Conservation (phyloP, 2,329 filamentous ascomycete genomes). For the Claviceps pusilla region DNA sequence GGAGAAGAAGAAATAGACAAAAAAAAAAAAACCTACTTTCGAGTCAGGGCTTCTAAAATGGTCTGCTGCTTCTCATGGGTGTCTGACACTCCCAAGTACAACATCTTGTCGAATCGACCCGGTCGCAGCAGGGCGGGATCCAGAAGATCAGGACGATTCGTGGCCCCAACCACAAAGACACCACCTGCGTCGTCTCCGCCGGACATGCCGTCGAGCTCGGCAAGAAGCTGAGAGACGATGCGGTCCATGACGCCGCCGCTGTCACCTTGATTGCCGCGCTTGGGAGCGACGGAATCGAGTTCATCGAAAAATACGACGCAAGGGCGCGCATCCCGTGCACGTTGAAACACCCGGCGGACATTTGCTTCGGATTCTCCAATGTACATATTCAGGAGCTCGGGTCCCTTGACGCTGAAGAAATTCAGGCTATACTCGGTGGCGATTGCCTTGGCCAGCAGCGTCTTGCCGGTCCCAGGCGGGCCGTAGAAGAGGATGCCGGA, state of each 20-base stretch:
- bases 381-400: conserved; percentile 88
- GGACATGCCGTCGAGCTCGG: conserved; percentile 95
- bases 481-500: conserved; percentile 88
- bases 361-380: conserved; percentile 91
- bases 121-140: conserved; percentile 81
- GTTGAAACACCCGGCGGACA: conserved; percentile 75
- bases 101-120: conserved; percentile 94
- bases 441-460: conserved; percentile 81
- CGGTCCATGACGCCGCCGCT: conserved; percentile 97
- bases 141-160: conserved; percentile 83
- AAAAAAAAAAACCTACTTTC: conserved; percentile 46
- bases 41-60: conserved; percentile 83
- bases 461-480: conserved; percentile 82
- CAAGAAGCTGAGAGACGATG: conserved; percentile 86
- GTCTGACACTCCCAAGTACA: conserved; percentile 90
- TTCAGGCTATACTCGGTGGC: conserved; percentile 88
- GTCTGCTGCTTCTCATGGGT: conserved; percentile 92
- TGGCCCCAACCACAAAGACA: conserved; percentile 93
- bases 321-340: conserved; percentile 69
- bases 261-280: conserved; percentile 92
- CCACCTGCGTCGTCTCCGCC: conserved; percentile 73
- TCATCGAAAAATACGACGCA: conserved; percentile 93
- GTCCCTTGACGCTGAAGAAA: conserved; percentile 88
- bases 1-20: not conserved
- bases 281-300: conserved; percentile 83